phyloP scores from a whole-genome alignment of 2,329 filamentous ascomycete genomes.

The Fusarium haematococcum region DNA sequence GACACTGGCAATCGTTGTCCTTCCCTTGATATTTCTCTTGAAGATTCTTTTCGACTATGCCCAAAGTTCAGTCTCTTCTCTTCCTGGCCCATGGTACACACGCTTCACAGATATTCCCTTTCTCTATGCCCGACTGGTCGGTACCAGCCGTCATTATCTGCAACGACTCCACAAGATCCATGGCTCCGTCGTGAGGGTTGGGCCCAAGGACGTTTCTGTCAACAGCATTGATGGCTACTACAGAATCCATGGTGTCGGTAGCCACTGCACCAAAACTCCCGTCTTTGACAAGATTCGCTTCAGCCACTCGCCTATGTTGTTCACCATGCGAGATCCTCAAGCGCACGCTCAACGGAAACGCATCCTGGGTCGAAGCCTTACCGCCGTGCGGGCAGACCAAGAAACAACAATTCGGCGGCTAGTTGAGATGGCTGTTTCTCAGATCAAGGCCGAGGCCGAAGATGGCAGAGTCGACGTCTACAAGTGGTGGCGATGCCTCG shows the following conservation, averaged over 20 bases:
- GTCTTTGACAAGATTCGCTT: conserved; percentile 1
- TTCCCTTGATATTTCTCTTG: not conserved
- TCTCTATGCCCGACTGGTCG: not conserved
- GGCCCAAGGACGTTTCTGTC: not conserved
- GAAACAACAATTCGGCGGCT: not conserved
- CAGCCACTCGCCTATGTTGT: not conserved
- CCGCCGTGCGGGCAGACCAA: not conserved
- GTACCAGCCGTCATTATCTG: not conserved
- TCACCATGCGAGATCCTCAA: not conserved
- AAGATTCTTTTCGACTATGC: not conserved
- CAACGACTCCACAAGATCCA: not conserved
- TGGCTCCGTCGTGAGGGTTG: not conserved
- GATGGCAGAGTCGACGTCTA: not conserved
- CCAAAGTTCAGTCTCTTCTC: not conserved
- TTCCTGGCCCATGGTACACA: not conserved
- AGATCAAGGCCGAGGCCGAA: not conserved
- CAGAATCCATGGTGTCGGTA: not conserved
- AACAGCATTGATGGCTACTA: conserved; percentile 1
- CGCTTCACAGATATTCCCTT: not conserved
- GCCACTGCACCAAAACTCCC: not conserved
- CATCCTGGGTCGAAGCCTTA: not conserved
- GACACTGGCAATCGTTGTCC: not conserved
- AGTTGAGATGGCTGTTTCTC: not conserved
- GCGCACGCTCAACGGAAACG: not conserved
- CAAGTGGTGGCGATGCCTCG: conserved; percentile 1